Evolutionary conservation across 192 early-diverging fungal genomes (phyloP).

Genomic region (Coemansia reversa): DNA sequence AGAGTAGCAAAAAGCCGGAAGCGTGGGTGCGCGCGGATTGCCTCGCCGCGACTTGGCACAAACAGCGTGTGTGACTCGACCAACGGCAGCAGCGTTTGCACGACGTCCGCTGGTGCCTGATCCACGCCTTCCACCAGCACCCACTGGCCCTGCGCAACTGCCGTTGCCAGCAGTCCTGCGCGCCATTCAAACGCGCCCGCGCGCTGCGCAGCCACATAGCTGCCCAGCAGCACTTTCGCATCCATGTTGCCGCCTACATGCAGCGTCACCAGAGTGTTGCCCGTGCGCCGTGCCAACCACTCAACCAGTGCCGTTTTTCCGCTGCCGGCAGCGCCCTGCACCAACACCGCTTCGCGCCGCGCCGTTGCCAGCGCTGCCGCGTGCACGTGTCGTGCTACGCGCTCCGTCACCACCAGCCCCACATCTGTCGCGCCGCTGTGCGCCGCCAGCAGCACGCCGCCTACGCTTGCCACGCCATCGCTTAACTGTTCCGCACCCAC

Average conservation of each 20-base stretch:
- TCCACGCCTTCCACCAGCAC: conserved; percentile 98
- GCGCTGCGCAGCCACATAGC: conserved; percentile 86
- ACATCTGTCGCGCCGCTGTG: conserved; percentile 17
- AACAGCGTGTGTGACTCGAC: conserved; percentile 88
- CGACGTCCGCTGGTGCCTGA: conserved; percentile 89
- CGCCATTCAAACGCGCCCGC: conserved; percentile 97
- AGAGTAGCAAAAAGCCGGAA: conserved; percentile 94
- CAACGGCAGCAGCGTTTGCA: conserved; percentile 88
- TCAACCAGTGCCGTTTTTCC: conserved; percentile 93
- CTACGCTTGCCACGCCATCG: conserved; percentile 38
- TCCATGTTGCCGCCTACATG: conserved; percentile 97
- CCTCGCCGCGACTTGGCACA: conserved; percentile 87
- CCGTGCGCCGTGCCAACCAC: conserved; percentile 76
- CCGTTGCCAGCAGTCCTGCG: conserved; percentile 87
- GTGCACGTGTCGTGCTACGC: conserved; percentile 74
- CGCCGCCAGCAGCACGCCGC: conserved; percentile 49
- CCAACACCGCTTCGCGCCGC: conserved; percentile 79
- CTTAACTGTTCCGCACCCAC: conserved; percentile 21
- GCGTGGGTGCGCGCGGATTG: conserved; percentile 74
- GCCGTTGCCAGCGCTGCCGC: conserved; percentile 83
- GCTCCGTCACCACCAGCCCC: conserved; percentile 72
- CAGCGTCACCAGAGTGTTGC: conserved; percentile 83
- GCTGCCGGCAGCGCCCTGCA: conserved; percentile 79
- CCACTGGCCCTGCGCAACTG: conserved; percentile 89
- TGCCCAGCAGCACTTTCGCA: conserved; percentile 91